These are phyloP conservation scores for Articulospora tetracladia DNA, from an alignment of 495 filamentous ascomycete species.

Conservation along the genomic window DNA sequence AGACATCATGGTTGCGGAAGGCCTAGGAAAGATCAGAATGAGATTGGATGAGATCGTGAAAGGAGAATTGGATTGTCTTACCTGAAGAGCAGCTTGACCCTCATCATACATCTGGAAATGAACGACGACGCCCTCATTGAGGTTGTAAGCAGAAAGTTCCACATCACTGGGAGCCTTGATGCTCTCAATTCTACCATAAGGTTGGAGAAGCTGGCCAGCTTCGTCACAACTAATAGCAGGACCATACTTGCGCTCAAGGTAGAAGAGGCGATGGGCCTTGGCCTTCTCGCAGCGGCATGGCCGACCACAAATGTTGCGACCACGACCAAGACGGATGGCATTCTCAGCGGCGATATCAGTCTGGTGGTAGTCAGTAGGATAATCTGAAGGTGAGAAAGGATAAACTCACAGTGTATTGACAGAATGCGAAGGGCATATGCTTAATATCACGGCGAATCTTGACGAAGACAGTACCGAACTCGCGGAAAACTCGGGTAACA, in stretches of 20 bases:
- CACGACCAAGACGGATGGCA: conserved; percentile 43
- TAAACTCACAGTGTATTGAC: conserved; percentile 52
- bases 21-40: conserved; percentile 8
- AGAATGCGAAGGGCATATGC: conserved; percentile 62
- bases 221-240: conserved; percentile 36
- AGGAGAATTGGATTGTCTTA: conserved; percentile 26
- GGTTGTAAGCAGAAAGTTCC: conserved; percentile 19
- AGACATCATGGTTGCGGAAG: conserved; percentile 20
- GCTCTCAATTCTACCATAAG: conserved; percentile 31
- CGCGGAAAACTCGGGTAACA: conserved; percentile 46
- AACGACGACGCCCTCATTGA: conserved; percentile 43
- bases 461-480: conserved; percentile 53
- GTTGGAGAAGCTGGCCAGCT: conserved; percentile 34
- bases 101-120: conserved; percentile 44
- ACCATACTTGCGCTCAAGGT: conserved; percentile 42
- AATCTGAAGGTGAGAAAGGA: conserved; percentile 16
- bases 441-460: conserved; percentile 56
- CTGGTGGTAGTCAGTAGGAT: conserved; percentile 13
- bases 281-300: conserved; percentile 56
- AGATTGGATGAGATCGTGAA: background rate
- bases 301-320: conserved; percentile 48
- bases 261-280: conserved; percentile 52
- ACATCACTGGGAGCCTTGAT: conserved; percentile 23
- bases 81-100: conserved; percentile 33
- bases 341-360: conserved; percentile 39